Evolutionary conservation across 371 early-diverging fungal genomes (phyloP), one percentile per base, ranked within the genome.

Genomic region (Dentiscutata heterogama): DNA sequence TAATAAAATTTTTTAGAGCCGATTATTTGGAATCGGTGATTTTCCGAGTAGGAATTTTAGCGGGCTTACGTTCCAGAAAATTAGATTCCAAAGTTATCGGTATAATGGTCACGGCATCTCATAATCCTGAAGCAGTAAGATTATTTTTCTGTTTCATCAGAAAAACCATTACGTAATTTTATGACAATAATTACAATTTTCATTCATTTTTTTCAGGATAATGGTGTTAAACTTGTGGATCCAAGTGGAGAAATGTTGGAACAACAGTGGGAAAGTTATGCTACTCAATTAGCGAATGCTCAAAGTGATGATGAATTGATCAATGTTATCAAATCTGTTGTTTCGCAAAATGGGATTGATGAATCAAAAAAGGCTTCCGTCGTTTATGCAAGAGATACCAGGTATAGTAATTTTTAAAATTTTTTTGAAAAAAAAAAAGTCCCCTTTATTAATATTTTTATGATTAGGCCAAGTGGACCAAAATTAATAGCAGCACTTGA

Each of bases 171-270:
- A 31, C 11, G 10, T 8, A 46, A 46, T 46, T 46, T 18, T 46
- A 46, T 16, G 13, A 35, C 39, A 20, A 3, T 0, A 18, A 64
- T 5, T 79, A 29, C 27, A 76, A 1, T 73, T 46, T 14, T 22
- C 11, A 35, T 18, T 22, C 14, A 56, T 58, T 63, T 58, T 54
- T 81, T 65, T n/a, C 84, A 95, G 91, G 99, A 99, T 90, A 99
- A 99, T 86, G 99, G 99, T 76, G 96, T 99, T 84, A 99, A 99
- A 88, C 91, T 99, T 74, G 98, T 99, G 18, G 99, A 99, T 87
- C 98, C 98, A 80, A 92, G 94, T 84, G 99, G 99, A 75, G 99
- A 99, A 89, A 99, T 99, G 99, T 90, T 99, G 53, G 95, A 94
- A 83, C 95, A 95, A 87, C 89, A 93, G n/a, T 99, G 99, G 99